Evolutionary conservation across 129 eudicot genomes (phyloP), one percentile per base, ranked within the genome.

Genomic region (Dittrichia graveolens): DNA sequence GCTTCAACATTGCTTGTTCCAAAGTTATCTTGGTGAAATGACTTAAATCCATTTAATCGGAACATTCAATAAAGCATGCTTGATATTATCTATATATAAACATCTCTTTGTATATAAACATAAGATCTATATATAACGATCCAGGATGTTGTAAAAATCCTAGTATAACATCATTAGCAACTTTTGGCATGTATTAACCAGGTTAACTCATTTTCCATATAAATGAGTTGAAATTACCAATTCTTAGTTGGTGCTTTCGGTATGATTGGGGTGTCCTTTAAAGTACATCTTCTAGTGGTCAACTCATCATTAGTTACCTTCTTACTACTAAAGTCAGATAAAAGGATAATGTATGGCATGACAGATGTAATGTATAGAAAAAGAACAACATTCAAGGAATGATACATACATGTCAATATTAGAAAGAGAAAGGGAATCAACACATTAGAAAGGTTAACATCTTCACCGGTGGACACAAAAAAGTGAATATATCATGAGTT

Each of bases 381-480:
- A 41, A 31, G 31, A 19, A 38, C n/a, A n/a, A 59, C 18, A 16
- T 61, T 44, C 43, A 62, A 46, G 61, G 41, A 66, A 71, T 19
- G 44, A 31, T 50, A 76, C 86, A 67, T 82, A 85, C 90, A 13
- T 72, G n/a, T 61, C 59, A 14, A 57, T 76, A 67, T 72, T 78
- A 55, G 86, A 75, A 67, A 43, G 34, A 31, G 80, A 37, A 41
- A 42, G 72, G 1, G 82, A 75, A 54, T 75, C 69, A 71, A 53
- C 31, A 24, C 31, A 56, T 55, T 67, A 42, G 64, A 41, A 40
- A 19, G 52, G 52, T 67, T 81, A 60, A 45, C 71, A 10, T 56
- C 87, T 46, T 73, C n/a, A 52, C 58, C 24, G 5, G 58, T 64
- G 35, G 83, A 44, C 69, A n/a, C n/a, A n/a, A n/a, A n/a, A n/a